Percentiles rank a stretch among this genome's conserved stretches.
Conservation (phyloP, 441 rosid genomes). For the Croton setiger region DNA sequence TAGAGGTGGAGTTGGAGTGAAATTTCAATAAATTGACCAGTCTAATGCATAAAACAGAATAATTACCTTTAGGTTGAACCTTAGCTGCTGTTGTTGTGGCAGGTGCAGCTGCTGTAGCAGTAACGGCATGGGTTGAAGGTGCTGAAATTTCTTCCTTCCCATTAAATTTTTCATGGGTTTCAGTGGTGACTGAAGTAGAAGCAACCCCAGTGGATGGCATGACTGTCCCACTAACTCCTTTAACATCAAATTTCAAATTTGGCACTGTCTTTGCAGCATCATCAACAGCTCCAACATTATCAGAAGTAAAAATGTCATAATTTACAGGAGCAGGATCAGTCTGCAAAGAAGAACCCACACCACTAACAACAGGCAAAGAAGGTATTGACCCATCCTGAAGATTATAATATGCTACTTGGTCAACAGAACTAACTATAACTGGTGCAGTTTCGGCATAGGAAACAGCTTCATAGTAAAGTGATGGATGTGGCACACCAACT, state of each 20-base stretch:
- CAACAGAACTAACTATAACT: conserved; percentile 41
- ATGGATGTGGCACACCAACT: conserved; percentile 44
- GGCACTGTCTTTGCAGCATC: conserved; percentile 30
- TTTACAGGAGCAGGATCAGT: conserved; percentile 35
- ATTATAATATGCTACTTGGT: conserved; percentile 50
- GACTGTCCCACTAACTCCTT: conserved; percentile 28
- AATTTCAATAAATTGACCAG: neutral
- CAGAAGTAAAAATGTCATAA: conserved; percentile 30
- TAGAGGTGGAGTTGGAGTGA: neutral
- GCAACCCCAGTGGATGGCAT: conserved; percentile 30
- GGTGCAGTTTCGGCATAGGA: conserved; percentile 55
- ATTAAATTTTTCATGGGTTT: conserved; percentile 31
- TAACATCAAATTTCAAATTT: conserved; percentile 27
- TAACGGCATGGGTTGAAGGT: conserved; percentile 22
- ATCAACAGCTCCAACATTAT: conserved; percentile 29
- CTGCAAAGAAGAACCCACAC: conserved; percentile 38
- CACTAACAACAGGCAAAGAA: conserved; percentile 37
- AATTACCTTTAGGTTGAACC: conserved; percentile 72
- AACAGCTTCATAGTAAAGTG: conserved; percentile 55
- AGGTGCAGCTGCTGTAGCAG: conserved; percentile 28
- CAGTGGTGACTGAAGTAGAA: conserved; percentile 31
- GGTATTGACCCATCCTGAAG: conserved; percentile 50
- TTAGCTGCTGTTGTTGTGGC: conserved; percentile 42
- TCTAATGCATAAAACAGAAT: neutral
- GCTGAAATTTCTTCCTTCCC: conserved; percentile 29